These are phyloP conservation scores for Lachancea sp. DNA, from an alignment of 805 yeast species.

Conservation along the genomic window DNA sequence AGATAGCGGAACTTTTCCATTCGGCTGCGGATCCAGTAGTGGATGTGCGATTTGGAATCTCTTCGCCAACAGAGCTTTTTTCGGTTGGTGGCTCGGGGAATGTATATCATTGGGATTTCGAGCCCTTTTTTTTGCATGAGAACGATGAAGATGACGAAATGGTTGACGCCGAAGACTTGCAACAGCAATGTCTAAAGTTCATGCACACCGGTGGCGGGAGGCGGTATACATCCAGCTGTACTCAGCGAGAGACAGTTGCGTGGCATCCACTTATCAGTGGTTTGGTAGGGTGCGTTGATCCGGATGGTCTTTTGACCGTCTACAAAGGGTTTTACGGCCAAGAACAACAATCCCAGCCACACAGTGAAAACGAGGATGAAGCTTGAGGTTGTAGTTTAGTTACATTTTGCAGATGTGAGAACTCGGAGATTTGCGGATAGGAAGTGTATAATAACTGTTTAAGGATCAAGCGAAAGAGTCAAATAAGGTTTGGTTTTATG, in stretches of 20 bases:
- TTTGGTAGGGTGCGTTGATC: constrained; percentile 25
- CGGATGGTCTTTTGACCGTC: constrained; percentile 24
- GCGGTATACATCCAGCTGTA: constrained; percentile 16
- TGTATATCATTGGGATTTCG: constrained; percentile 34
- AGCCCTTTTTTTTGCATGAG: constrained; percentile 34
- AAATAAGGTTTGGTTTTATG: too few species aligned
- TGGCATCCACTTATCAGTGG: constrained; percentile 28
- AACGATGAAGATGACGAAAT: constrained; percentile 41
- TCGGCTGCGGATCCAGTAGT: constrained; percentile 31
- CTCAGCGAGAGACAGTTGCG: constrained; percentile 24
- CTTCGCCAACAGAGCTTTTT: constrained; percentile 27
- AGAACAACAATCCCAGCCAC: constrained; percentile 8
- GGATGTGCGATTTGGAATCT: constrained; percentile 28
- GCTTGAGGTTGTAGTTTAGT: background rate
- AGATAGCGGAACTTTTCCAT: constrained; percentile 25
- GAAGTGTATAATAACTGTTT: too few species aligned
- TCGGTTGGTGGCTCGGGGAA: constrained; percentile 32
- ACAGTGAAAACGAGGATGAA: constrained; percentile 15
- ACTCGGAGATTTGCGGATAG: too few species aligned
- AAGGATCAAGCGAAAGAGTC: too few species aligned
- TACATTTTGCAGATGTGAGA: too few species aligned
- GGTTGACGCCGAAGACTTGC: constrained; percentile 37
- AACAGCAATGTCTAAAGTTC: constrained; percentile 27
- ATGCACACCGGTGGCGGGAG: constrained; percentile 31
- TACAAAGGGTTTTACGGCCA: constrained; percentile 28